Percentiles rank a stretch among this genome's conserved stretches.
Evolutionary conservation across 2,329 filamentous ascomycete genomes (phyloP).

Genomic region (Calonectria leucothoes): DNA sequence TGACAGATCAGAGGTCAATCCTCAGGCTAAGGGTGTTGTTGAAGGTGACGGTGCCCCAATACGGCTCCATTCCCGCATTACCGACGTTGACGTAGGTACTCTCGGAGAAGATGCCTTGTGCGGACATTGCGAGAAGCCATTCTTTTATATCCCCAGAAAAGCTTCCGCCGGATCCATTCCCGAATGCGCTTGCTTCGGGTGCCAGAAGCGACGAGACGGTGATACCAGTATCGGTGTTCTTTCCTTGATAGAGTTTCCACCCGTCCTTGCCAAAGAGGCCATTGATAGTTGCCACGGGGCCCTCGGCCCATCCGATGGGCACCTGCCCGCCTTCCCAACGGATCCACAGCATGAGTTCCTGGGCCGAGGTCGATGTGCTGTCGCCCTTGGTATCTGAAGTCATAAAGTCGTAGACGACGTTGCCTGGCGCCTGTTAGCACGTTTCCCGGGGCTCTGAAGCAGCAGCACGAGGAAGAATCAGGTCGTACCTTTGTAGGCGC

Average conservation of each 20-base stretch:
- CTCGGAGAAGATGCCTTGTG: conserved; percentile 23
- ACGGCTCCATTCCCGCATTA: conserved; percentile 34
- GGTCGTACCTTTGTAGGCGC: conserved; percentile 30
- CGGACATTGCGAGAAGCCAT: conserved; percentile 28
- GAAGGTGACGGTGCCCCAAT: conserved; percentile 30
- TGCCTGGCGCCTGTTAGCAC: conserved; percentile 3
- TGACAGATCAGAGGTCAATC: conserved; percentile 19
- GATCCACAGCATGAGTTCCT: conserved; percentile 36
- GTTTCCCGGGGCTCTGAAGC: background rate
- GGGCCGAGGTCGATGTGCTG: conserved; percentile 14
- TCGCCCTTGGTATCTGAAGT: conserved; percentile 32
- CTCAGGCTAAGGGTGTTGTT: conserved; percentile 27
- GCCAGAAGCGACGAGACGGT: conserved; percentile 29
- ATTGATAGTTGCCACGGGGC: conserved; percentile 28
- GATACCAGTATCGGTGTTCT: conserved; percentile 30
- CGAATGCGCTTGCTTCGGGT: conserved; percentile 21
- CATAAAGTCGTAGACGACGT: conserved; percentile 35
- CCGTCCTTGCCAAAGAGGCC: conserved; percentile 29
- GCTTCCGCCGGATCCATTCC: conserved; percentile 1
- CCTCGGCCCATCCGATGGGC: conserved; percentile 28
- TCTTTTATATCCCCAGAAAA: conserved; percentile 34
- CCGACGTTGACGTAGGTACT: conserved; percentile 32
- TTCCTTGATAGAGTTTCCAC: conserved; percentile 33
- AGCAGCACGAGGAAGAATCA: background rate
- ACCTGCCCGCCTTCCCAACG: conserved; percentile 27